Evolutionary conservation across 306 rosid genomes (phyloP), one percentile per base, ranked within the genome.

Genomic region (Sophora flavescens): DNA sequence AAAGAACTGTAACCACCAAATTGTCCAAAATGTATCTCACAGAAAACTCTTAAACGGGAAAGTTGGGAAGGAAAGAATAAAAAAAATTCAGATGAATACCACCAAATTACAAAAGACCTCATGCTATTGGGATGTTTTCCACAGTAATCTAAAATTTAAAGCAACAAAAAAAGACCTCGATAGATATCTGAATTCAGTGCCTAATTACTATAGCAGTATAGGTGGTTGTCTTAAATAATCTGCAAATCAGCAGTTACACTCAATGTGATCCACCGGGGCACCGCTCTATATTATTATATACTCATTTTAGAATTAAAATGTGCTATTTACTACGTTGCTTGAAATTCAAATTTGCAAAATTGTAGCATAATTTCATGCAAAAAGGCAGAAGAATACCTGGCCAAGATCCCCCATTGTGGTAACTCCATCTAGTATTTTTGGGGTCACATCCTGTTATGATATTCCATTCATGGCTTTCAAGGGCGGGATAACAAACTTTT

Each of bases 371-470:
- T 45, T 51, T 42, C 8, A 17, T 60, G 68, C 53, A 7, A 39
- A 71, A 18, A 28, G 42, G 56, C 56, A 44, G 50, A 67, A 51
- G 16, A 54, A 18, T 76, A 84, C 98, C 98, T 85, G 98, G 96
- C 98, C 98, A 93, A 67, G 98, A 93, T 72, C 97, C 97, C 30
- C 97, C 97, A 7, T 93, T 93, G 80, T 93, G 98, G 80, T 93
- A 91, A 87, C 94, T 93, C 96, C 97, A 93, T 82, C 97, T 87
- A 2, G 93, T 89, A 85, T 93, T 93, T 80, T 93, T 93, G 0
- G 97, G 96, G 85, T 91, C 98, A 45, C 89, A 88, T 35, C 97
- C 97, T 30, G 96, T 93, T 48, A 88, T 70, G 52, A 89, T 81
- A 70, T 75, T 76, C 98, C 97, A 89, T 59, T 93, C 98, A 62